Evolutionary conservation across 2,329 filamentous ascomycete genomes (phyloP).

Genomic region (Leptographium lundbergii): DNA sequence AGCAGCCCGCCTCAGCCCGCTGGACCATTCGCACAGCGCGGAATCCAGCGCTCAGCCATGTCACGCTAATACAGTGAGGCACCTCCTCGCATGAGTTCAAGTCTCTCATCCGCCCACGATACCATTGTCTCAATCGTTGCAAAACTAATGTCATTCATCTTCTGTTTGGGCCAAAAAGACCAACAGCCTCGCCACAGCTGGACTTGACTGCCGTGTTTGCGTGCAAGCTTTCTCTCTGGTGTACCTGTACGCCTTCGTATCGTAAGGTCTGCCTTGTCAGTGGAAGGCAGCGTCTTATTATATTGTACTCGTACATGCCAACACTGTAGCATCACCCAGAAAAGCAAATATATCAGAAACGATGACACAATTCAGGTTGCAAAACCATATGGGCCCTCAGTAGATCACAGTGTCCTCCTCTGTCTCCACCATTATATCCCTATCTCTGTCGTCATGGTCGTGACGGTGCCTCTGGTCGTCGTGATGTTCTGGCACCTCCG

Average conservation of each 20-base stretch:
- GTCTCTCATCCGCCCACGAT: not conserved
- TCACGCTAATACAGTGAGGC: no score
- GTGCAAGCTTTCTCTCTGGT: no score
- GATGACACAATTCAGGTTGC: not conserved
- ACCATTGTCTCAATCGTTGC: no score
- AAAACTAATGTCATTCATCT: not conserved
- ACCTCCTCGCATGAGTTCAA: not conserved
- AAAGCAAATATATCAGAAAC: not conserved
- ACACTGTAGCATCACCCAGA: no score
- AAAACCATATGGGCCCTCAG: constrained; percentile 28
- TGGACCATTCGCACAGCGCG: not conserved
- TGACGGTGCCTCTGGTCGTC: constrained; percentile 13
- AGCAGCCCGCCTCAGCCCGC: not conserved
- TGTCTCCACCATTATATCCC: constrained; percentile 68
- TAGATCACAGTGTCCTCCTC: constrained; percentile 90
- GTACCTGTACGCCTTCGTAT: not conserved
- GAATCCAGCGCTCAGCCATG: not conserved
- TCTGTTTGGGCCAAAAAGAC: not conserved
- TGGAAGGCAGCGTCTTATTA: not conserved
- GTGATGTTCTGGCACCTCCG: constrained; percentile 15
- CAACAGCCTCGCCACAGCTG: not conserved
- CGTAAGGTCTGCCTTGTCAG: not conserved
- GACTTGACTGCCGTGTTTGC: no score
- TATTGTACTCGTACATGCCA: not conserved
- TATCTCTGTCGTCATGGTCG: constrained; percentile 57